Conservation (phyloP, 208 protist species). For the Crithidia thermophila region DNA sequence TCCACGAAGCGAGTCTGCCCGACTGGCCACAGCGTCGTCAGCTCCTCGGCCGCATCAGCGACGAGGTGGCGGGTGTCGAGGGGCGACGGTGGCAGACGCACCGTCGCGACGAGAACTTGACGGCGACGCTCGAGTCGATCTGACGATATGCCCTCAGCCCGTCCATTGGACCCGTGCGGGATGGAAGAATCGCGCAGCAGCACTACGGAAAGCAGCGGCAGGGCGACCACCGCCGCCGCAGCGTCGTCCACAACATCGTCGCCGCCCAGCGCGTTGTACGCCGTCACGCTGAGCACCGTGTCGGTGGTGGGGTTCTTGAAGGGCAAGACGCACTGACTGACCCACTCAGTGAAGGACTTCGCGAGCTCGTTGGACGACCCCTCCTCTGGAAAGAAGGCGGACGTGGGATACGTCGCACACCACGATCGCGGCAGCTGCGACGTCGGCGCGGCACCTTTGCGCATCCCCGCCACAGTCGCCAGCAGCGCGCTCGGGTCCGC, state of each 20-base stretch:
- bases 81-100: slow-evolving; percentile 45
- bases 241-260: background rate
- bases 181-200: slow-evolving; percentile 27
- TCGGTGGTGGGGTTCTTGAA: slow-evolving; percentile 54
- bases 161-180: too few species aligned
- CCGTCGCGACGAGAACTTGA: slow-evolving; percentile 40
- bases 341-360: slow-evolving; percentile 73
- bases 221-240: slow-evolving; percentile 4
- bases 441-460: background rate
- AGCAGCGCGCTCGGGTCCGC: background rate
- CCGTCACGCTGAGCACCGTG: slow-evolving; percentile 40
- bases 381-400: slow-evolving; percentile 14
- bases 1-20: slow-evolving; percentile 65
- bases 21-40: slow-evolving; percentile 38
- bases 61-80: slow-evolving; percentile 32
- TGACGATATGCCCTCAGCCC: too few species aligned
- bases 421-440: slow-evolving; percentile 25
- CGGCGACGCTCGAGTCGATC: too few species aligned
- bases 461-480: background rate
- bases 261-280: slow-evolving; percentile 15
- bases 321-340: slow-evolving; percentile 42
- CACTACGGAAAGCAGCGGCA: slow-evolving; percentile 40
- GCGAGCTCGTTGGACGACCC: background rate
- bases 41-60: slow-evolving; percentile 16
- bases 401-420: slow-evolving; percentile 28